Conservation (phyloP, 148 eudicot genomes). For the Camellia sinensis region DNA sequence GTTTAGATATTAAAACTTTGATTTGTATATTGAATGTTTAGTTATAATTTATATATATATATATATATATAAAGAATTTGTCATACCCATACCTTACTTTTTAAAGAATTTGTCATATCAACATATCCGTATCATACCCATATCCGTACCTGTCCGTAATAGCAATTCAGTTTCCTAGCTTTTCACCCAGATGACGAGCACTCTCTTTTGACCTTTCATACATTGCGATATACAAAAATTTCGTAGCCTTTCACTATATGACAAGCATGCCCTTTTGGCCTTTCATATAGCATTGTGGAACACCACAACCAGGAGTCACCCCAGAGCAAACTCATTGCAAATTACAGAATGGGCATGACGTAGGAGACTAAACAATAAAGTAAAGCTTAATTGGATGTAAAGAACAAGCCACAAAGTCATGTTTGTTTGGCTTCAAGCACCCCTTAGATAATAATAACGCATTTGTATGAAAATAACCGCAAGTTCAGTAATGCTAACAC, state of each 20-base stretch:
- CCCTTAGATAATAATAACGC: neutral
- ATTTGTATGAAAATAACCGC: neutral
- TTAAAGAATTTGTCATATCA: no score
- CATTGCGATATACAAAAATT: no score
- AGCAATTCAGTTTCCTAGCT: neutral
- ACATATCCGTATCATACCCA: no score
- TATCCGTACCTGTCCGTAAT: no score
- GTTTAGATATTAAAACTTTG: no score
- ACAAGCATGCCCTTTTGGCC: neutral
- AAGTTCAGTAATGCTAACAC: neutral
- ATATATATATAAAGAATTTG: no score
- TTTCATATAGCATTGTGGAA: neutral
- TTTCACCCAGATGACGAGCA: neutral
- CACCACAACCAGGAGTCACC: neutral
- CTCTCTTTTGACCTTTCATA: neutral
- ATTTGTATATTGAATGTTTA: no score
- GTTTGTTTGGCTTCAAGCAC: no score
- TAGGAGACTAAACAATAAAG: neutral
- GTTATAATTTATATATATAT: no score
- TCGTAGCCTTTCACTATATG: neutral
- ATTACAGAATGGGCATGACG: neutral
- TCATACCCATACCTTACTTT: no score
- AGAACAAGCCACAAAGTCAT: neutral
- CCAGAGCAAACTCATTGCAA: neutral
- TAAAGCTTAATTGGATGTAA: neutral